Evolutionary conservation across 352 stramenopile genomes (phyloP).

Genomic region (Elongisporangium prolatum): DNA sequence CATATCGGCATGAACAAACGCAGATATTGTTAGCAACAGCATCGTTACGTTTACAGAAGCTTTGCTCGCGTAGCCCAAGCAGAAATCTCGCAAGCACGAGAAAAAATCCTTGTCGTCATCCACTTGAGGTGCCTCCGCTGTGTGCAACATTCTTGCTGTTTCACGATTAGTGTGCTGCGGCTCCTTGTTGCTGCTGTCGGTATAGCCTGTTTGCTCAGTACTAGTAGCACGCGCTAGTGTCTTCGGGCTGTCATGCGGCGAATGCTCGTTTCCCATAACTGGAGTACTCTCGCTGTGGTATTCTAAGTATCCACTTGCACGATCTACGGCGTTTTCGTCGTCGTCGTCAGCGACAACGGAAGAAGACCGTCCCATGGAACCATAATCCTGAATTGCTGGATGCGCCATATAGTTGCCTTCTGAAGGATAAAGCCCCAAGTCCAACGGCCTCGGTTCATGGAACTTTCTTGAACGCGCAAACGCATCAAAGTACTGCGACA

Average conservation of each 20-base stretch:
- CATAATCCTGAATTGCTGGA: constrained; percentile 8
- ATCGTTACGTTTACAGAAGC: constrained; percentile 77
- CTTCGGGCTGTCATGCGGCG: neutral
- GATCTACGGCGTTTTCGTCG: constrained; percentile 40
- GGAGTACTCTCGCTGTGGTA: neutral
- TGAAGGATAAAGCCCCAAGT: constrained; percentile 13
- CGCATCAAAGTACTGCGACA: constrained; percentile 63
- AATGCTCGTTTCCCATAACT: constrained; percentile 7
- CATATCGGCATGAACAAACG: constrained; percentile 74
- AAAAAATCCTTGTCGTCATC: constrained; percentile 54
- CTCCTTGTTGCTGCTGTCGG: constrained; percentile 1
- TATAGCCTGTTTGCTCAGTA: neutral
- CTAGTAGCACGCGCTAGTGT: neutral
- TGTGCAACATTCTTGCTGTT: neutral
- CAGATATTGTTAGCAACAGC: constrained; percentile 68
- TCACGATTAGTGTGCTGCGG: neutral
- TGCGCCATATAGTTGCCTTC: constrained; percentile 37
- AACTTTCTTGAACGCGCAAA: neutral
- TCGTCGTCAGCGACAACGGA: constrained; percentile 53
- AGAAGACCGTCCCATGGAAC: constrained; percentile 41
- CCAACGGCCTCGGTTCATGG: constrained; percentile 9
- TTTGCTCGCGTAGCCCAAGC: constrained; percentile 66
- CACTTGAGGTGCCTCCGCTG: neutral
- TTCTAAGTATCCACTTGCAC: constrained; percentile 17
- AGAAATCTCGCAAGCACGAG: constrained; percentile 57